Evolutionary conservation across 352 stramenopile genomes (phyloP), one percentile per base, ranked within the genome.

Genomic region (Globisporangium acanthophoron): DNA sequence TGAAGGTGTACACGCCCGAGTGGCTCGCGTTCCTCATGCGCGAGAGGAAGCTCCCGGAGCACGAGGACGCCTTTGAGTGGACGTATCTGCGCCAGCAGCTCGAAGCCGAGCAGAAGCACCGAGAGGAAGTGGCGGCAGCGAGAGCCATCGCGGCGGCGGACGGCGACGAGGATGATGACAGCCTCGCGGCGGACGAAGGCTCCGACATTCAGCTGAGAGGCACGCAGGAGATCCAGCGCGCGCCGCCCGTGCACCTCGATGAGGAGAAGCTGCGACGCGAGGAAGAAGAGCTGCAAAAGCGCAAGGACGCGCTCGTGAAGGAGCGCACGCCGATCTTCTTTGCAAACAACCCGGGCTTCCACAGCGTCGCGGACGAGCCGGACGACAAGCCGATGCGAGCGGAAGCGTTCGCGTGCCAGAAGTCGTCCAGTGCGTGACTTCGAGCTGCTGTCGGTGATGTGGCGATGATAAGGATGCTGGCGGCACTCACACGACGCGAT

Each of bases 341-440:
- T 62, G 69, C 77, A 58, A 85, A 87, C 55, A 94, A 94, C 31
- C 81, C 80, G 21, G 68, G 64, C 4, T 90, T 94, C 53, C 54
- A 68, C 29, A 64, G 64, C 13, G 71, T 89, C 47, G 72, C 65
- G 5, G 67, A 85, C 18, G 59, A 64, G 2, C 37, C 51, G 43
- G 53, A 70, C 43, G 57, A 63, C 20, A 44, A 79, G 31, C 72
- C 74, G 20, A 33, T 85, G 41, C 85, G 80, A 51, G 61, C 63
- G 16, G 72, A 87, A 45, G 66, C 68, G 0, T 92, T 92, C 52
- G 75, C 86, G 4, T 92, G 80, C 41, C 81, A 89, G 58, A 85
- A 76, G 29, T 85, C 85, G 2, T 91, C 78, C 54, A 69, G 85
- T 92, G 73, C 39, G 68, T 54, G 2, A 13, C 53, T 27, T 16